Percentiles rank a stretch among this genome's conserved stretches.
phyloP scores from a whole-genome alignment of 2,329 filamentous ascomycete genomes.

The Ascosphaera apis region DNA sequence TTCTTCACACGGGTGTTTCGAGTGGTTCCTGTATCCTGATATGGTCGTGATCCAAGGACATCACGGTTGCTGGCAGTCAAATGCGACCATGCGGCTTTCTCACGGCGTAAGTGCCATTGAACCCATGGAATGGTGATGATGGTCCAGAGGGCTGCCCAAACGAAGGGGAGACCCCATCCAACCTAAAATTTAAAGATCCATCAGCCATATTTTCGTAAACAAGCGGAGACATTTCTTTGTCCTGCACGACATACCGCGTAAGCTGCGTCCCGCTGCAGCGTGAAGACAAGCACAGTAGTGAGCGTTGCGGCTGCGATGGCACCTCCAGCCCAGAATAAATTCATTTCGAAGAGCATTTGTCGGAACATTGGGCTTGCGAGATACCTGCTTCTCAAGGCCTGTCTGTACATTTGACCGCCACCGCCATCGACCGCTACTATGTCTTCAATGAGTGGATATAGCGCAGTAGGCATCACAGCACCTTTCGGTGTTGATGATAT shows the following conservation, averaged over 20 bases:
- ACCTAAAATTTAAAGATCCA: too few species aligned
- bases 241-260: slow-evolving; percentile 20
- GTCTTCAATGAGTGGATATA: slow-evolving; percentile 44
- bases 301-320: slow-evolving; percentile 24
- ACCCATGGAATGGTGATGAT: slow-evolving; percentile 25
- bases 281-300: slow-evolving; percentile 27
- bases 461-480: slow-evolving; percentile 32
- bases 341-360: slow-evolving; percentile 29
- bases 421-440: slow-evolving; percentile 43
- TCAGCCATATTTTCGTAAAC: too few species aligned
- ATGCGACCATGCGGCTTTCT: slow-evolving; percentile 20
- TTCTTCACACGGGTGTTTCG: too few species aligned
- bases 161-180: slow-evolving; percentile 21
- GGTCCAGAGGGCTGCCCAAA: slow-evolving; percentile 21
- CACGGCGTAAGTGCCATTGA: slow-evolving; percentile 20
- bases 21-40: too few species aligned
- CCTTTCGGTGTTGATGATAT: slow-evolving; percentile 42
- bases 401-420: slow-evolving; percentile 31
- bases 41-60: too few species aligned
- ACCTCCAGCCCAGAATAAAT: slow-evolving; percentile 34
- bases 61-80: too few species aligned
- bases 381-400: slow-evolving; percentile 28
- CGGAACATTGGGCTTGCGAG: slow-evolving; percentile 31
- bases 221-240: slow-evolving; percentile 2
- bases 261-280: slow-evolving; percentile 23